Base-by-base conservation (phyloP, 2,329 filamentous ascomycete species). In the Fusarium incarnatum region DNA sequence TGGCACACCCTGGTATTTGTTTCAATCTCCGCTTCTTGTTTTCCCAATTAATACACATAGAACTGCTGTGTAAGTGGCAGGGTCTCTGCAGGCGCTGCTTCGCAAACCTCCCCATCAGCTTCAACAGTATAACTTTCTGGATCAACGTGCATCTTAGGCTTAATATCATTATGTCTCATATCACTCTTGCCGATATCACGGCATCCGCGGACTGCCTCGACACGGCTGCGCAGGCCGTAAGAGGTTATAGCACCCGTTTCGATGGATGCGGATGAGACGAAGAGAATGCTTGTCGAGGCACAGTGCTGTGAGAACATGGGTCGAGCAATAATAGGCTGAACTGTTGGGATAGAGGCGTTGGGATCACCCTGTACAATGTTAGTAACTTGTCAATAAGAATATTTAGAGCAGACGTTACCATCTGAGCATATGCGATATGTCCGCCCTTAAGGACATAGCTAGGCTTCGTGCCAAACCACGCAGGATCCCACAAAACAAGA, bases 111-210 rank as follows among this genome's bases (percentile, higher is more conserved):
- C 0, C 93, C 94, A 80, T 97, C 94, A 3, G 94, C 94, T 82
- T 95, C 90, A 27, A 98, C 94, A 18, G 85, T 87, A 82, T 98
- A 98, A 76, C 88, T 90, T 85, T 98, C 95, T 8, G 95, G 92
- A 79, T 98, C 94, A 64, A 98, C 94, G 75, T 85, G 89, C 93
- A 98, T 98, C 82, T 86, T 89, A 16, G 95, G 95, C 88, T 89
- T 94, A 57, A 81, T 81, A 76, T 94, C 89, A 79, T 98, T 98
- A 80, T 89, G 94, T 77, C 93, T 94, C 94, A 98, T 97, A 80
- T 98, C 92, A 74, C 81, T 85, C 86, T 98, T 98, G 45, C 90
- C 85, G 46, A 97, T 86, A 32, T 80, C 87, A 63, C 94, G 86
- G 79, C 94, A 97, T 59, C 88, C 87, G 77, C 86, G 90, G 50